These are phyloP conservation scores for Candida insectorum DNA, from an alignment of 805 yeast genomes.

Conservation along the genomic window DNA sequence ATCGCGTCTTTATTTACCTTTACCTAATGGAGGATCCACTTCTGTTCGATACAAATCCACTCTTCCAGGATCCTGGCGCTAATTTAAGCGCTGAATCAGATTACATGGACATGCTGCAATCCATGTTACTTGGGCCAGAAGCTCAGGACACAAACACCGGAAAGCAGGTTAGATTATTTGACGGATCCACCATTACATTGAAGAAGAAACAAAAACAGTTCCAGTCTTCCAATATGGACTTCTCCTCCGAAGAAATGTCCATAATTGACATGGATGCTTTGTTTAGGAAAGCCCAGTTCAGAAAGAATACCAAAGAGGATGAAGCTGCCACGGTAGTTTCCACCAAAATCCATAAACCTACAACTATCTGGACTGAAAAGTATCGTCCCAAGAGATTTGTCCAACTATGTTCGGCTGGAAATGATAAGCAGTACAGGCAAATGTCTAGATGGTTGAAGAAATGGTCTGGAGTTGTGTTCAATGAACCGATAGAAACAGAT, in stretches of 20 bases:
- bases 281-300: slow-evolving; percentile 18
- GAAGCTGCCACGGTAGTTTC: too few relatives aligned
- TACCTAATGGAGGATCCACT: too few relatives aligned
- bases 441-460: slow-evolving; percentile 39
- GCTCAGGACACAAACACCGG: too few relatives aligned
- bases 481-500: slow-evolving; percentile 14
- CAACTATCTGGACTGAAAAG: slow-evolving; percentile 36
- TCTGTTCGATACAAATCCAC: too few relatives aligned
- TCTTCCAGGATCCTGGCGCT: too few relatives aligned
- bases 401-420: slow-evolving; percentile 43
- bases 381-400: slow-evolving; percentile 33
- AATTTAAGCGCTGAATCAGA: too few relatives aligned
- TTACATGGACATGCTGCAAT: too few relatives aligned
- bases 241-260: too few relatives aligned
- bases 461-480: slow-evolving; percentile 34
- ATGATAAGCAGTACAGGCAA: slow-evolving; percentile 37
- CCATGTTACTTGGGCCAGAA: too few relatives aligned
- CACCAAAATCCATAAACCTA: slow-evolving; percentile 4
- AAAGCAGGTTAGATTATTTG: slow-evolving; percentile 17
- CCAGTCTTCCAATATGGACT: too few relatives aligned
- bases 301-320: slow-evolving; percentile 14
- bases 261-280: slow-evolving; percentile 17
- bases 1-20: too few relatives aligned
- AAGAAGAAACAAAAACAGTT: slow-evolving; percentile 7
- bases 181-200: slow-evolving; percentile 16